Percentiles rank a stretch among this genome's conserved stretches.
phyloP scores from a whole-genome alignment of 352 stramenopile species.

The Phytophthora lateralis region DNA sequence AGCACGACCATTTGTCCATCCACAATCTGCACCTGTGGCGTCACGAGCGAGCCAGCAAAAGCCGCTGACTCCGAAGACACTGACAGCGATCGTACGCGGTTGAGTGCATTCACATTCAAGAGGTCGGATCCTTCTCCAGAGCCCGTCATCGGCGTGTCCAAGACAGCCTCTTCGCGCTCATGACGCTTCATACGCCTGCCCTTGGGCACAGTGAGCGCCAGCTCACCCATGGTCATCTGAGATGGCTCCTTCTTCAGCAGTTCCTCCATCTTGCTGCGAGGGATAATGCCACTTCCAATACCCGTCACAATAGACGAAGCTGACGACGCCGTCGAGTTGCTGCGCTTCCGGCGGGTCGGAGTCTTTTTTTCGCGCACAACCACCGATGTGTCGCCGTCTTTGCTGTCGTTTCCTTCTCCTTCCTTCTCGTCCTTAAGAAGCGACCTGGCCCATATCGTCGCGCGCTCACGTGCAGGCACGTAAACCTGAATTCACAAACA shows the following conservation, averaged over 20 bases:
- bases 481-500: conserved; percentile 41
- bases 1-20: conserved; percentile 87
- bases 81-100: conserved; percentile 62
- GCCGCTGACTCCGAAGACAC: conserved; percentile 68
- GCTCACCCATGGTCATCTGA: conserved; percentile 86
- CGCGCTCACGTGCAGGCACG: conserved; percentile 71
- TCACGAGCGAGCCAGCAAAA: conserved; percentile 70
- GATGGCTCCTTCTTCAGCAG: conserved; percentile 73
- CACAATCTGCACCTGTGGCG: conserved; percentile 82
- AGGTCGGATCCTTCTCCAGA: conserved; percentile 29
- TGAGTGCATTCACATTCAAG: conserved; percentile 47
- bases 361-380: conserved; percentile 41
- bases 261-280: conserved; percentile 60
- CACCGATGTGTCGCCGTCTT: conserved; percentile 25
- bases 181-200: conserved; percentile 59
- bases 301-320: conserved; percentile 44
- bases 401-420: conserved; percentile 3
- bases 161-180: conserved; percentile 57
- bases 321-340: conserved; percentile 57
- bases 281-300: conserved; percentile 27
- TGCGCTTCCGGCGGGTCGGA: conserved; percentile 52
- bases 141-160: conserved; percentile 30
- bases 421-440: conserved; percentile 55
- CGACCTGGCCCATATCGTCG: conserved; percentile 76
- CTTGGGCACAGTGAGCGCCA: conserved; percentile 78